Evolutionary conservation across 2,329 filamentous ascomycete genomes (phyloP).

Genomic region (Penicillium hesseltinei): DNA sequence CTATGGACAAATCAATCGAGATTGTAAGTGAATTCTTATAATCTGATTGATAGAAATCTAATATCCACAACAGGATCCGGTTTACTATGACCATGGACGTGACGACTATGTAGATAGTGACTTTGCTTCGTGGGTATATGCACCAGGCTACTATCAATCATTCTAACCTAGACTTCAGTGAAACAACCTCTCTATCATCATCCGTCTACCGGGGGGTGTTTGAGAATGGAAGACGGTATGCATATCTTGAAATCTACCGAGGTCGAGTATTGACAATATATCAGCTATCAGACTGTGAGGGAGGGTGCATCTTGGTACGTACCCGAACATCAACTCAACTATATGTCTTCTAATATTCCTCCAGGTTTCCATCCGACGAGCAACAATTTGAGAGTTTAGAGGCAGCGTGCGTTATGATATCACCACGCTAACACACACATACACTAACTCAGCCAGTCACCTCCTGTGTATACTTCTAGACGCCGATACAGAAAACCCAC

Average conservation of each 20-base stretch:
- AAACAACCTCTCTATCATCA: constrained; percentile 6
- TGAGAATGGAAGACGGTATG: constrained; percentile 11
- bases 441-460: background rate
- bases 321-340: background rate
- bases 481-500: background rate
- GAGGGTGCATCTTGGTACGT: constrained; percentile 6
- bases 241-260: background rate
- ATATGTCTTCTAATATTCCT: background rate
- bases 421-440: background rate
- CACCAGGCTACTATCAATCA: background rate
- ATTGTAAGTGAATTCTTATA: background rate
- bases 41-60: background rate
- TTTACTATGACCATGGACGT: background rate
- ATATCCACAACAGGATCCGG: constrained; percentile 12
- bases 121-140: constrained; percentile 3
- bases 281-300: constrained; percentile 7
- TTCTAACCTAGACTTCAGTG: background rate
- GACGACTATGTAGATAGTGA: background rate
- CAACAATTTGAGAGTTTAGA: constrained; percentile 10
- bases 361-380: constrained; percentile 6
- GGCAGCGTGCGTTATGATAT: background rate
- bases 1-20: background rate
- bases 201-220: constrained; percentile 2
- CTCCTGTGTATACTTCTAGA: constrained; percentile 5
- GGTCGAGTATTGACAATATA: background rate